Base-by-base conservation (phyloP, 768 basidiomycete genomes). In the Auriscalpium orientale region DNA sequence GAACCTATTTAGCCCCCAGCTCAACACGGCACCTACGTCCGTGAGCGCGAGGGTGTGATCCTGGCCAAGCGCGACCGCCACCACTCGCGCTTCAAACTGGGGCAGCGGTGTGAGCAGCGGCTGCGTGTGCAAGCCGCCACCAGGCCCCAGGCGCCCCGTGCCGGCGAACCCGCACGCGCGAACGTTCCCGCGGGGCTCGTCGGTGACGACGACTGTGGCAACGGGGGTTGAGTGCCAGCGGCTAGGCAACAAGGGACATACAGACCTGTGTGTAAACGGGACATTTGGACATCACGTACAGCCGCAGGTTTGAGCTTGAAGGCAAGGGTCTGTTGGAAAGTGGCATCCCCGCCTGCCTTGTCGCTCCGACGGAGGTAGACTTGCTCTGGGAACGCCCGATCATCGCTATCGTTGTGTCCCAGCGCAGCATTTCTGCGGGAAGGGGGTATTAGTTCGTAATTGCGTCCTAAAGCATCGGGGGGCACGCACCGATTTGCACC, bases 11-110 rank as follows among this genome's bases (percentile, higher is more conserved):
- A 91, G 70, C 13, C 92, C 97, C 91, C 94, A 98, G 21, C 85
- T 92, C 40, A 86, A 80, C 3, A 98, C 82, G 64, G 94, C 91
- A 4, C 95, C 94, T 0, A 77, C 67, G 22, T 75, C 80, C 0
- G 93, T 95, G 33, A 98, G 73, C 1, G 83, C 89, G 33, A 98
- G 80, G 0, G 95, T 95, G 66, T 98, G 97, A 64, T 99, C 97
- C 68, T 95, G 95, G 11, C 91, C 95, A 8, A 94, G 75, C 0
- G 93, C 91, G 22, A 98, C 79, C 13, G 82, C 74, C 7, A 76
- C 71, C 34, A 94, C 78, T 0, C 73, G 72, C 40, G 83, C 74
- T 1, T 79, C 71, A 46, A 87, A 74, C 34, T 82, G 79, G 1
- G 78, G 65, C 15, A 90, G 68, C 1, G 85, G 81, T 44, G 79